These are phyloP conservation scores for Collybiopsis luxurians DNA, from an alignment of 768 basidiomycete genomes.

Conservation along the genomic window DNA sequence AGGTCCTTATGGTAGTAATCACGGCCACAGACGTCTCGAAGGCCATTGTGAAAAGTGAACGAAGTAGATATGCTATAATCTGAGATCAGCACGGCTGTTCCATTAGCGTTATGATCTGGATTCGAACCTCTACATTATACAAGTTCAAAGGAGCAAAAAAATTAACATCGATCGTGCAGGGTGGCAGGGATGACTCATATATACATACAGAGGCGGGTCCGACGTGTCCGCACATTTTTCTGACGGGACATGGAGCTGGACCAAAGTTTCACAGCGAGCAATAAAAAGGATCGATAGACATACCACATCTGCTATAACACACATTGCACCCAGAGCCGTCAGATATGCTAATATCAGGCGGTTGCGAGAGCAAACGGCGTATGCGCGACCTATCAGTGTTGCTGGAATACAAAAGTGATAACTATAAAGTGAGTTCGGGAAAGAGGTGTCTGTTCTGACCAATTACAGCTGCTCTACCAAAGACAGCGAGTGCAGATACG, in stretches of 20 bases:
- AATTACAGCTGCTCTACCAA: slow-evolving; percentile 27
- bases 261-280: neutral
- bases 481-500: slow-evolving; percentile 25
- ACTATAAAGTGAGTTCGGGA: neutral
- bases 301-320: slow-evolving; percentile 22
- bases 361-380: slow-evolving; percentile 18
- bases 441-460: slow-evolving; percentile 13
- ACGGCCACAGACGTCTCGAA: slow-evolving; percentile 15
- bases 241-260: slow-evolving; percentile 18
- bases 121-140: neutral
- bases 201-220: slow-evolving; percentile 12
- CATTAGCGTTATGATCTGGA: neutral
- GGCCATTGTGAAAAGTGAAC: slow-evolving; percentile 16
- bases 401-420: slow-evolving; percentile 1
- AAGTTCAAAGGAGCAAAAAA: no score
- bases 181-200: neutral
- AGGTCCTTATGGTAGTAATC: slow-evolving; percentile 14
- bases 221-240: slow-evolving; percentile 15
- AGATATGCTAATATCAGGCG: slow-evolving; percentile 15
- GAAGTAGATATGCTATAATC: slow-evolving; percentile 10
- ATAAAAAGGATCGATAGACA: neutral
- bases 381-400: slow-evolving; percentile 15
- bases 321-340: slow-evolving; percentile 15
- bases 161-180: neutral
- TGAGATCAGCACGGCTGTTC: neutral